Base-by-base conservation (phyloP, 164 flowering plant species). In the Vitis rupestris region DNA sequence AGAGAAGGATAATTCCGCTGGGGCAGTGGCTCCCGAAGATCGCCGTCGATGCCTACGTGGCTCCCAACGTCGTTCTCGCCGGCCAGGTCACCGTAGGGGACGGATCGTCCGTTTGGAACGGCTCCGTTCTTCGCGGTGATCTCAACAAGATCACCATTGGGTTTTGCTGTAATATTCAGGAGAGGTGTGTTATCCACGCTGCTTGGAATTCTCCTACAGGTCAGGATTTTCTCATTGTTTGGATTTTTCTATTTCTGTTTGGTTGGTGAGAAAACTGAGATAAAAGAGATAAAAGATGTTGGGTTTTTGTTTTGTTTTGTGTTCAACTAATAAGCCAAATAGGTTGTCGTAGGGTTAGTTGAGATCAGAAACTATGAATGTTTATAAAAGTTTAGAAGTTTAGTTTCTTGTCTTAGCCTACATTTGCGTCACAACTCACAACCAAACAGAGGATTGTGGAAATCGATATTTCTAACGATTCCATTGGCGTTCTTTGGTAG, bases 151-250 rank as follows among this genome's bases (percentile, higher is more conserved):
- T 96, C 67, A 88, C 83, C 10, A 84, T 96, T 14, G 99, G 98
- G 0, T 96, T 96, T 75, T 91, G 92, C 83, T 87, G 97, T 48
- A 96, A 91, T 74, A 88, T 96, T 50, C 99, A 93, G 82, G 97
- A 90, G 76, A 80, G 87, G n/a, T 95, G 96, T 71, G 98, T 95
- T 52, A 30, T 93, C 53, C 97, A 93, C 66, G 98, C 98, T 19
- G 97, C 99, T 59, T 93, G 98, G 96, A 79, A 87, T 50, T 90
- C 98, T 9, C 99, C 99, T 49, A 95, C 99, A 75, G 99, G 99
- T 95, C 72, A 13, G 75, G 4, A 7, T 58, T 70, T 69, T 17
- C 11, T 63, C 17, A 10, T 59, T 49, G 5, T 64, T 68, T 14
- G 52, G 58, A 54, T 51, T 14, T 23, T 66, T 69, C 8, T 60